Base-by-base conservation (phyloP, 1,139 yeast species). In the Protomyces arabidopsidicola region DNA sequence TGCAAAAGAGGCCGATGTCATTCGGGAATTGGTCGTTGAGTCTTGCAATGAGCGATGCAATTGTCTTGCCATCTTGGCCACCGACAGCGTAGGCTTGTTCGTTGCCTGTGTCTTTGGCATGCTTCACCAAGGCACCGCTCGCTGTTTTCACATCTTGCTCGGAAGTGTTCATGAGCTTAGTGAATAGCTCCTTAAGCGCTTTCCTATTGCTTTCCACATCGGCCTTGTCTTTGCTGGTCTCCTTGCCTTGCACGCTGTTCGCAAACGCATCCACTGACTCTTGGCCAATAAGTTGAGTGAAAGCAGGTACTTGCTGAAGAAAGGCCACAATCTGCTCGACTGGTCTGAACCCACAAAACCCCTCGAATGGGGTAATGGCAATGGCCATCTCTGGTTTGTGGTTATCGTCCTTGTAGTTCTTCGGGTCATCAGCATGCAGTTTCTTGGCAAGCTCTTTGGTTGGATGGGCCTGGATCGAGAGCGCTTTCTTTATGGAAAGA, bases 311-410 rank as follows among this genome's bases (percentile, higher is more conserved):
- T 12, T 83, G 81, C 65, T 80, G 72, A 71, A 93, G 81, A 68
- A 90, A 84, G 57, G 78, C 78, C 42, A 86, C 84, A 69, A 93
- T 82, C 75, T 90, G 87, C 54, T 80, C 82, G 71, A 91, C 82
- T 12, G 98, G 98, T 75, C 95, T 87, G 80, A 93, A 93, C 0
- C 99, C 99, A 76, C 99, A 93, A 78, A 93, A 91, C 0, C 97
- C 98, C 78, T 93, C 98, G 72, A 93, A 93, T 67, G 84, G 90
- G 18, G 98, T 91, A 64, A 93, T 85, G 14, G 98, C 98, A 74
- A 93, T 85, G 63, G 98, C 98, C 98, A 93, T 93, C 76, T 93
- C 99, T 22, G 99, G 99, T 79, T 93, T 93, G 78, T 93, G 99
- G 79, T 93, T 93, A 74, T 85, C 96, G 77, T 93, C 99, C 55